Conservation (phyloP, 495 filamentous ascomycete genomes). For the Bombardia bombarda region DNA sequence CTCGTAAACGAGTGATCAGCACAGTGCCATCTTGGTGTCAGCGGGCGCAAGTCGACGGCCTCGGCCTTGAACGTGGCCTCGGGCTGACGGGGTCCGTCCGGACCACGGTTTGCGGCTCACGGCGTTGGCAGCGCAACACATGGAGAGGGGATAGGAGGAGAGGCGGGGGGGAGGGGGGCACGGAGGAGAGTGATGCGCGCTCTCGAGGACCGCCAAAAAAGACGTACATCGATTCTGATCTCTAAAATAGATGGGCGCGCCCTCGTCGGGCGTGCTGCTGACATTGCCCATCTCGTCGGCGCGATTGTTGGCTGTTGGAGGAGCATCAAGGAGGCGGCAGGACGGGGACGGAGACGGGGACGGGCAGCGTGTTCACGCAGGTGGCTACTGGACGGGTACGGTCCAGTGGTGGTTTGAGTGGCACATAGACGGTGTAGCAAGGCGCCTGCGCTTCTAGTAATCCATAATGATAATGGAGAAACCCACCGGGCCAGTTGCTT, state of each 20-base stretch:
- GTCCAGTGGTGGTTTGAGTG: no score
- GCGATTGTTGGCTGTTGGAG: slow-evolving; percentile 10
- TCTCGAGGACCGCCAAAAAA: no score
- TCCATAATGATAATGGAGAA: not conserved
- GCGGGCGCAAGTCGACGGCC: not conserved
- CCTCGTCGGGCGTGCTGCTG: slow-evolving; percentile 83
- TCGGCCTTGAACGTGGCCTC: no score
- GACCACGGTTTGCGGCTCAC: not conserved
- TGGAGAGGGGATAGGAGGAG: not conserved
- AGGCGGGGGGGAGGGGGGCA: slow-evolving; percentile 8
- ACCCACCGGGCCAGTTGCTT: not conserved
- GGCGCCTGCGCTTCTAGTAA: not conserved
- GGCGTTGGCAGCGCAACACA: not conserved
- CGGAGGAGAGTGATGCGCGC: no score
- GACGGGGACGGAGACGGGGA: no score
- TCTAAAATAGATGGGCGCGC: slow-evolving; percentile 71
- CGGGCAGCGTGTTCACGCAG: no score
- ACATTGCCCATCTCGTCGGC: slow-evolving; percentile 76
- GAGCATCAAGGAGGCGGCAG: slow-evolving; percentile 7
- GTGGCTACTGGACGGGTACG: no score
- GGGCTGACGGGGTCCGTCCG: not conserved
- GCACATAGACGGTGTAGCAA: no score
- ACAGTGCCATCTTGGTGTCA: not conserved
- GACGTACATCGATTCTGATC: slow-evolving; percentile 82
- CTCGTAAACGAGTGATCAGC: slow-evolving; percentile 18